A percentile compares a stretch with the other conserved stretches of the same genome.
Evolutionary conservation across 176 grass and related monocot species (phyloP).

Genomic region (Zoysia japonica): DNA sequence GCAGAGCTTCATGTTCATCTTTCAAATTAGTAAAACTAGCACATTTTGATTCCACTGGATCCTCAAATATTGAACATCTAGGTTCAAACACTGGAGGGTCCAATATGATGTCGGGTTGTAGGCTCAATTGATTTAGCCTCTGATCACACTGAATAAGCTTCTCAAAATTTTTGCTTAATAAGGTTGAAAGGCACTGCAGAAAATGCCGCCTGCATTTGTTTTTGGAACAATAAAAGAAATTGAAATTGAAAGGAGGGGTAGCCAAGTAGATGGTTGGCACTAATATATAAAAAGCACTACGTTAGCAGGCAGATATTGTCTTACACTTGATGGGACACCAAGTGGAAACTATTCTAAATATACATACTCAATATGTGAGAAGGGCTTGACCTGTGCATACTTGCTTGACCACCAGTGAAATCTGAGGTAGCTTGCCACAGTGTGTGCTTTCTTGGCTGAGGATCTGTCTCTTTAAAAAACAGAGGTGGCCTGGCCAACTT

Average conservation of each 20-base stretch:
- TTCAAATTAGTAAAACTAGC: constrained; percentile 55
- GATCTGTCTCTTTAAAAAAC: constrained; percentile 97
- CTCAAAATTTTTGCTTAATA: constrained; percentile 92
- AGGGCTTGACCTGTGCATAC: constrained; percentile 70
- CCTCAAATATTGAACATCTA: constrained; percentile 82
- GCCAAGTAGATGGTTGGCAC: not conserved
- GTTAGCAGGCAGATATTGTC: not conserved
- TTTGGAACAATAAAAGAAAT: constrained; percentile 12
- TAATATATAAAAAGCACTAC: not conserved
- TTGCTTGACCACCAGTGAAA: constrained; percentile 93
- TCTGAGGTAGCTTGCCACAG: constrained; percentile 93
- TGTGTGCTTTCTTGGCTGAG: constrained; percentile 98
- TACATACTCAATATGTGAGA: constrained; percentile 10
- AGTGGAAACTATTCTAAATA: constrained; percentile 2
- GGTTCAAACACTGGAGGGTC: constrained; percentile 77
- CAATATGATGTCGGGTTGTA: constrained; percentile 66
- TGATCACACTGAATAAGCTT: constrained; percentile 96
- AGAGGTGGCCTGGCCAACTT: constrained; percentile 87
- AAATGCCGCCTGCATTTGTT: constrained; percentile 73
- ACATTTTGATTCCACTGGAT: constrained; percentile 60
- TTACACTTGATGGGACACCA: not conserved
- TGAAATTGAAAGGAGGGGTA: not conserved
- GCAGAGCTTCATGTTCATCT: constrained; percentile 63
- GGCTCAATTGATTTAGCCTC: constrained; percentile 70
- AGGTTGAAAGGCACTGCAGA: constrained; percentile 68